Base-by-base conservation (phyloP, 2,329 filamentous ascomycete genomes). In the Phaeosphaeriaceae sp. region DNA sequence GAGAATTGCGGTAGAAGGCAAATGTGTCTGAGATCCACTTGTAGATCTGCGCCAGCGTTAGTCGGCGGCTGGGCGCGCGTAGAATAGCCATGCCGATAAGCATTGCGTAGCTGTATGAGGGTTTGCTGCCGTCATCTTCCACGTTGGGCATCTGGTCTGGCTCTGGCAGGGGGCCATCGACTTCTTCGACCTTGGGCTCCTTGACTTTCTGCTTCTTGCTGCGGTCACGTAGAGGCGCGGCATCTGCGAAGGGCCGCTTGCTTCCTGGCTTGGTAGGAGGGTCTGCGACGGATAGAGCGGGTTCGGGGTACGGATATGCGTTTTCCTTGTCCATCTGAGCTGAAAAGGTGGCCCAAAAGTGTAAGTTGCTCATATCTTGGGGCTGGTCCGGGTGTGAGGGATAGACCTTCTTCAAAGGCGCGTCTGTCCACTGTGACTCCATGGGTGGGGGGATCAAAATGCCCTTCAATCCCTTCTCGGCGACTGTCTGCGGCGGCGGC, bases 11-110 rank as follows among this genome's bases (percentile, higher is more conserved):
- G 57, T 97, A 99, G 75, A 93, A 97, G 4, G 84, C 87, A 71
- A 89, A 97, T 15, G 88, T 92, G 71, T 95, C 90, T n/a, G 91
- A 95, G 64, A 99, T 97, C 93, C 94, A 99, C 71, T 96, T 96
- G 82, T 97, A 99, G 62, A 99, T 99, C 73, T 97, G 92, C 20
- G 92, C 87, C 15, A 99, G 82, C 1, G 94, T 97, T 54, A 97
- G 81, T 43, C 90, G 88, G 52, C 92, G 87, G 53, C 87, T 86
- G 11, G 89, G 87, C 4, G 94, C 90, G 54, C 92, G 87, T 17
- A 97, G 80, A 63, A 99, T 97, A 42, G 94, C 92, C 92, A 97
- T 97, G 69, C 90, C 94, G 58, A 97, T 97, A 61, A 99, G 82
- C 62, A 89, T 89, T 16, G 94, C 93, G 71, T 99, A 99, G 76